Evolutionary conservation across 768 basidiomycete species (phyloP).

Genomic region (Lactifluus subvellereus): DNA sequence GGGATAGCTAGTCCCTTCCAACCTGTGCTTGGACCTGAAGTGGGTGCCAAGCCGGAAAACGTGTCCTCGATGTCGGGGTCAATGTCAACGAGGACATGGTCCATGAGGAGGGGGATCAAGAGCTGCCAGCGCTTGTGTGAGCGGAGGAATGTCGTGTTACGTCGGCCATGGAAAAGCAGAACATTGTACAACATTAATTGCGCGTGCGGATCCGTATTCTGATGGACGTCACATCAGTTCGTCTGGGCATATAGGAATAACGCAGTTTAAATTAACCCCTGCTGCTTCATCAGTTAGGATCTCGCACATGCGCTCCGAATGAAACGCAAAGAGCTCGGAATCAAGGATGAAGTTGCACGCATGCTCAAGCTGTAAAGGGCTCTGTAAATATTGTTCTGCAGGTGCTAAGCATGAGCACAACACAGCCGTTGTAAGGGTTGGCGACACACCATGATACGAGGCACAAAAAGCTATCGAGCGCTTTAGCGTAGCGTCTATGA

Average conservation of each 20-base stretch:
- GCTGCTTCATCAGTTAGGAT: conserved; percentile 64
- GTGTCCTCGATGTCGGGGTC: conserved; percentile 63
- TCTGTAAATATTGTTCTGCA: conserved; percentile 79
- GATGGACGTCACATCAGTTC: conserved; percentile 1
- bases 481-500: conserved; percentile 72
- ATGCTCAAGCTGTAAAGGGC: conserved; percentile 76
- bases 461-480: conserved; percentile 76
- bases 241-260: neutral
- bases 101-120: conserved; percentile 77
- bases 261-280: conserved; percentile 41
- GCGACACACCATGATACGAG: conserved; percentile 73
- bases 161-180: conserved; percentile 70
- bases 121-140: conserved; percentile 80
- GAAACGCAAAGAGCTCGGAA: conserved; percentile 84
- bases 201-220: conserved; percentile 83
- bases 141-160: conserved; percentile 62
- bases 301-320: conserved; percentile 89
- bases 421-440: neutral
- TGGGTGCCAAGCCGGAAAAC: conserved; percentile 35
- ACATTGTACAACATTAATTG: conserved; percentile 75
- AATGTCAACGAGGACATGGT: conserved; percentile 75
- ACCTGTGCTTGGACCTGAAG: conserved; percentile 28
- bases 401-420: neutral
- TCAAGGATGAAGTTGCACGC: conserved; percentile 71
- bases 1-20: conserved; percentile 44